Base-by-base conservation (phyloP, 1,139 yeast genomes). In the Hansenula sp. region DNA sequence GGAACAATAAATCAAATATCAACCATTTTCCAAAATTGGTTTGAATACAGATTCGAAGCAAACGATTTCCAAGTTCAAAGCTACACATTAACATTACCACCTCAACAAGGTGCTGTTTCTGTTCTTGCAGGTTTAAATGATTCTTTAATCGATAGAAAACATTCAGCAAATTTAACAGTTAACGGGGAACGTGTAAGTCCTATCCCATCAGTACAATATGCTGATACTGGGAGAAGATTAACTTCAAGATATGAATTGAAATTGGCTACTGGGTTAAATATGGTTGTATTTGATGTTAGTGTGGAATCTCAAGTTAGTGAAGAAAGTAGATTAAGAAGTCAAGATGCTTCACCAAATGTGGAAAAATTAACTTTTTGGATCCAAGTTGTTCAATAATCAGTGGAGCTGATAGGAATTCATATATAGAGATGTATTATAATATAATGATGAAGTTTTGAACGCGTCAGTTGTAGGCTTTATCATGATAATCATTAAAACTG, bases 101-200 rank as follows among this genome's bases (percentile, higher is more conserved):
- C 68, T 14, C 63, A 46, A 9, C 55, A 71, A 45, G 69, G 78
- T 2, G 63, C 69, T 24, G 62, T 75, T 3, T 65, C 75, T 1
- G 59, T 75, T 35, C 66, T 68, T 41, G 68, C 73, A 4, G 61
- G 67, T 3, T 62, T 77, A 43, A 75, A 75, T 50, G 66, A 65
- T 36, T 51, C 65, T 24, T 58, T 77, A 19, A 59, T 62, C 43
- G 55, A 62, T 12, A 47, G 41, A 33, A 67, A 71, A 39, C 77
- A 73, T 38, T 70, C 69, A 47, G 69, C 73, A 39, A 63, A 60
- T 29, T 57, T 77, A 38, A 60, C 59, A 9, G 73, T 75, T 16
- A 77, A 77, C 50, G 77, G 75, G 19, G 78, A 73, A 37, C 73
- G 69, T 42, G 72, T 75, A 1, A 60, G 52, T 29, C 72, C 41